Base-by-base conservation (phyloP, 805 yeast genomes). In the Crinitomyces ghanaensis region DNA sequence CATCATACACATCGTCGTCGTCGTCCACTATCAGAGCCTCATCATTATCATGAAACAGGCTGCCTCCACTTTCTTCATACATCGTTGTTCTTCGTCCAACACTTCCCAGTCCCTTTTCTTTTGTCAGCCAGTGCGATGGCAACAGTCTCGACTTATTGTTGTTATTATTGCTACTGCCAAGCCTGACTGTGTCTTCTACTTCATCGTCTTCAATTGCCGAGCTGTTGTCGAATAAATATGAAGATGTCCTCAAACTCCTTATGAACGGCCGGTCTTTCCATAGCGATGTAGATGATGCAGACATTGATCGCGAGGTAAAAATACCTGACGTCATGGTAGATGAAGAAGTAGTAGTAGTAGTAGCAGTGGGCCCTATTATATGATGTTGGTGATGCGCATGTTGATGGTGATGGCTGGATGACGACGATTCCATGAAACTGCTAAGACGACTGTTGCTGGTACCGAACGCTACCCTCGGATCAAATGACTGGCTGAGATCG, bases 121-220 rank as follows among this genome's bases (percentile, higher is more conserved):
- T n/a, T n/a, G n/a, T n/a, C n/a, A n/a, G n/a, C n/a, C n/a, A n/a
- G n/a, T n/a, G n/a, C n/a, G n/a, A n/a, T n/a, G n/a, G 27, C 27
- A 17, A 25, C 27, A 14, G 27, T 15, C 27, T 25, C 3, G 27
- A 25, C 17, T 17, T 17, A 7, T 14, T 25, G 27, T 15, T 15
- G 27, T 25, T 17, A 23, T n/a, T 19, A 5, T 18, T 28, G 28
- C n/a, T 14, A 16, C 15, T 31, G 17, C 33, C 25, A 15, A 21
- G 30, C 6, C 24, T 37, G 11, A 30, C 41, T 15, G 48, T 66
- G 28, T 66, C 71, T 31, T 63, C 70, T 12, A 53, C 58, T 35
- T 60, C 64, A 30, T 62, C 65, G 21, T 54, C 56, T 5, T 49
- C 56, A n/a, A 65, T 48, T 14, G 60, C 62, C 4, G 49, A 54